Evolutionary conservation across 2,329 filamentous ascomycete genomes (phyloP), one percentile per base, ranked within the genome.

Genomic region (Penicillium sp.): DNA sequence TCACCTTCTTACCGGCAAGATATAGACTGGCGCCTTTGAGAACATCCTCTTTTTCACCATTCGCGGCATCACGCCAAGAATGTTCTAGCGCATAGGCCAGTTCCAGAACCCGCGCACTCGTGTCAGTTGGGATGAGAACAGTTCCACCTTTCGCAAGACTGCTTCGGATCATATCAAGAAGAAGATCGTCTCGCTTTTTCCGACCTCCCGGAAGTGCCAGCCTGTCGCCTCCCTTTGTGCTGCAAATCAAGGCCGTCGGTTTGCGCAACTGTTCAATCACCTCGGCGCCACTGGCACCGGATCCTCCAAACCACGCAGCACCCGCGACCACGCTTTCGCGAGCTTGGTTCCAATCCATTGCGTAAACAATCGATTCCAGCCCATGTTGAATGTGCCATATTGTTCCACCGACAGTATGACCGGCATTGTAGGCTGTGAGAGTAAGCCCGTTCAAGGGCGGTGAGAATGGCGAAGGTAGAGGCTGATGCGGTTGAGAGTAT

Each of bases 351-450:
- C 94, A 99, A 68, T 97, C 93, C 16, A 97, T 90, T 0, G 94
- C 93, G 67, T 99, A 97, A 1, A 99, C 92, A 39, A 99, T 93
- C 0, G 92, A 97, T 72, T 99, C 94, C 69, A 97, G 82, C 0
- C 92, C 91, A 76, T 97, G 91, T 67, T 97, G 93, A 61, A 99
- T 92, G 67, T 97, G 93, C 94, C 94, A 99, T 78, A 99, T 96
- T 23, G 94, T 97, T 52, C 94, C 94, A 71, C 94, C 94, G 0
- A 97, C 83, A 0, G 93, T 97, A 70, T 97, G 93, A 60, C 94
- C 94, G 7, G 94, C 91, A 74, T 95, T 96, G 76, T 97, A 97
- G 0, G 94, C 94, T 0, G 94, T 99, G 61, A 99, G 90, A 2
- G 91, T 96, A 16, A 99, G 83, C 4, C 92, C 92, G 63, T 94